These are phyloP conservation scores for Juglanconis juglandina DNA, from an alignment of 2,329 filamentous ascomycete species.

Conservation along the genomic window DNA sequence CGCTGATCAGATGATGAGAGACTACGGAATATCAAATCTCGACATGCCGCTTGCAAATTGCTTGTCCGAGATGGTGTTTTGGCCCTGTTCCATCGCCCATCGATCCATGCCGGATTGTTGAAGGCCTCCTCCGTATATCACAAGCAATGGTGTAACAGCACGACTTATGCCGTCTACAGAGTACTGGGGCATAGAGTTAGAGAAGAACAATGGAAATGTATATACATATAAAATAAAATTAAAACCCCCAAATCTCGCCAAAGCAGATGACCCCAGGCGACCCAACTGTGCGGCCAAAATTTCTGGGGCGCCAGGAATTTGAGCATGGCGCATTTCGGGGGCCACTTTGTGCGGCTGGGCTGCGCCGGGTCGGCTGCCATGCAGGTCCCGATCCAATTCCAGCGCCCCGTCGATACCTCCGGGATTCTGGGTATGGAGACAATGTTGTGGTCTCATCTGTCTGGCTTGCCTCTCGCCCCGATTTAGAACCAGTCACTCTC, in stretches of 20 bases:
- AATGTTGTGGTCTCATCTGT: neutral
- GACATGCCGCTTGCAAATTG: constrained; percentile 11
- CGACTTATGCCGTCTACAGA: neutral
- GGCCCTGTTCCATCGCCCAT: constrained; percentile 17
- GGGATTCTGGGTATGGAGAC: neutral
- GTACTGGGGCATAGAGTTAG: neutral
- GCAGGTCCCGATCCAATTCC: neutral
- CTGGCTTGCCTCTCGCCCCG: neutral
- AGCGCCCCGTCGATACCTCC: constrained; percentile 2
- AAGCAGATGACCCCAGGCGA: constrained; percentile 13
- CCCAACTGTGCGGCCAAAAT: constrained; percentile 9
- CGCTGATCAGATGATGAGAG: constrained; percentile 19
- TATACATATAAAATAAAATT: too few relatives aligned
- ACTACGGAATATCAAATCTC: constrained; percentile 7
- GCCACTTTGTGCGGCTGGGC: constrained; percentile 10
- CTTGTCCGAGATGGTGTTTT: constrained; percentile 15
- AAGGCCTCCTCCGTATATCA: constrained; percentile 2
- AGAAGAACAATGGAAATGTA: too few relatives aligned
- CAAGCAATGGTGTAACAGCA: constrained; percentile 4
- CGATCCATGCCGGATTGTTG: constrained; percentile 13
- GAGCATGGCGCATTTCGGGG: constrained; percentile 6
- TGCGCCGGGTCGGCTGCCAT: neutral
- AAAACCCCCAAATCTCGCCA: constrained; percentile 13
- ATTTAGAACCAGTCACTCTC: neutral
- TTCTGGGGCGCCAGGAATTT: constrained; percentile 5